phyloP scores from a whole-genome alignment of 1,284 basidiomycete genomes.

The Ustilago nuda region DNA sequence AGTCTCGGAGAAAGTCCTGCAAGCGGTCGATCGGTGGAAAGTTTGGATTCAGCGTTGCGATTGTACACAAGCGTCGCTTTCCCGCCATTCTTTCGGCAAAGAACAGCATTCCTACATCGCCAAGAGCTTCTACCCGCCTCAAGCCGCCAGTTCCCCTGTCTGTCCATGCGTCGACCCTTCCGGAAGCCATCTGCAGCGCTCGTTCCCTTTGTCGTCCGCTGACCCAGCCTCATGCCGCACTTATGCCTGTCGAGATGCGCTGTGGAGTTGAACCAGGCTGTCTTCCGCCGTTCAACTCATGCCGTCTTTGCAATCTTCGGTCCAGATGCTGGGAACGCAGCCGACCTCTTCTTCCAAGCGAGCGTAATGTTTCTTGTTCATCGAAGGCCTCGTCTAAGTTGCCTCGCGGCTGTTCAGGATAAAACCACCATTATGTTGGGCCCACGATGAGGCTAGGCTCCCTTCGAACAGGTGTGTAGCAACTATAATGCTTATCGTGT shows the following conservation, averaged over 20 bases:
- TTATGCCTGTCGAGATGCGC: constrained; percentile 36
- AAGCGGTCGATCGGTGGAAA: not conserved
- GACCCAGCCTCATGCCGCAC: constrained; percentile 3
- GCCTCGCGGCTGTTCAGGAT: too few species aligned
- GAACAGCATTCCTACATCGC: constrained; percentile 14
- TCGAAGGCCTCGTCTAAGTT: not conserved
- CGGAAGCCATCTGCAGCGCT: not conserved
- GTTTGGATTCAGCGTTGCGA: not conserved
- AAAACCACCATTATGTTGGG: too few species aligned
- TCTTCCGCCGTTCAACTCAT: not conserved
- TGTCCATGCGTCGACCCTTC: not conserved
- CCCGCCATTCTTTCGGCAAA: constrained; percentile 3
- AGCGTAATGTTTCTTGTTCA: not conserved
- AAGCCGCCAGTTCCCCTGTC: not conserved
- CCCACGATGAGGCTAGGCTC: too few species aligned
- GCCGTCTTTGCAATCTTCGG: not conserved
- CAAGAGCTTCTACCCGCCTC: constrained; percentile 22
- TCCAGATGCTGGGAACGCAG: not conserved
- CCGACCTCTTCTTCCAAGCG: constrained; percentile 1
- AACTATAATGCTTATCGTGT: too few species aligned
- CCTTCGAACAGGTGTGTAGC: too few species aligned
- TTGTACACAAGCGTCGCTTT: not conserved
- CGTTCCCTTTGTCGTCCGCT: not conserved
- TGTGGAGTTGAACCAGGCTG: constrained; percentile 25
- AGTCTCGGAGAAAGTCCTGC: not conserved